Percentiles rank a stretch among this genome's conserved stretches.
Conservation (phyloP, 2,329 filamentous ascomycete species). For the Metarhizium guizhouense region DNA sequence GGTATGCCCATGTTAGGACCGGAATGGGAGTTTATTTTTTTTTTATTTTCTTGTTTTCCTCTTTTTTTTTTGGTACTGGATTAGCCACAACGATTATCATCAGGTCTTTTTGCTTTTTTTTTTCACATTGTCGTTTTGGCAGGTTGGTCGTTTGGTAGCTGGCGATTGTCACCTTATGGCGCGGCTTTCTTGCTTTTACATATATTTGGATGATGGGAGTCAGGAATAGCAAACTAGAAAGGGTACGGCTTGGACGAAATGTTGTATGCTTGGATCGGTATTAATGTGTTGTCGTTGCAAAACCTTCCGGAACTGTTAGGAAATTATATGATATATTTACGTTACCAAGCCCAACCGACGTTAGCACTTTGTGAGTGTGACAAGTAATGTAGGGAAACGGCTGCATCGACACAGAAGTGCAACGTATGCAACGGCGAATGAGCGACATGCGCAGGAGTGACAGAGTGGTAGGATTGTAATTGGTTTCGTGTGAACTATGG, state of each 20-base stretch:
- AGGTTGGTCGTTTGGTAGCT: neutral
- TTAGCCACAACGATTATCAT: neutral
- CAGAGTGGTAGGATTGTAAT: neutral
- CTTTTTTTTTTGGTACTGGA: neutral
- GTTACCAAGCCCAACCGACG: neutral
- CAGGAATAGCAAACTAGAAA: constrained; percentile 1
- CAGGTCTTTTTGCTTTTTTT: constrained; percentile 1
- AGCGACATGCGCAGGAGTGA: neutral
- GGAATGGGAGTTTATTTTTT: neutral
- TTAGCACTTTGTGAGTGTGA: neutral
- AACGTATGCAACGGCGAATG: neutral
- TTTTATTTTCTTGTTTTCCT: neutral
- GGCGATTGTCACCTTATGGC: neutral
- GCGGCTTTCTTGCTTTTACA: neutral
- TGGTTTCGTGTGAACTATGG: neutral
- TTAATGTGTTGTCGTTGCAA: neutral
- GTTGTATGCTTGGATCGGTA: constrained; percentile 5
- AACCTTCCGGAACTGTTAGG: neutral
- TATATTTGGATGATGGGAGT: constrained; percentile 4
- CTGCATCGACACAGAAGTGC: neutral
- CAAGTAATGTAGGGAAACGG: neutral
- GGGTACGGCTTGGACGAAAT: constrained; percentile 1
- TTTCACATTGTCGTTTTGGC: constrained; percentile 2
- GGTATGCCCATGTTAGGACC: neutral
- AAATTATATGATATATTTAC: neutral